Base-by-base conservation (phyloP, 306 rosid species). In the Prunus mongolica region DNA sequence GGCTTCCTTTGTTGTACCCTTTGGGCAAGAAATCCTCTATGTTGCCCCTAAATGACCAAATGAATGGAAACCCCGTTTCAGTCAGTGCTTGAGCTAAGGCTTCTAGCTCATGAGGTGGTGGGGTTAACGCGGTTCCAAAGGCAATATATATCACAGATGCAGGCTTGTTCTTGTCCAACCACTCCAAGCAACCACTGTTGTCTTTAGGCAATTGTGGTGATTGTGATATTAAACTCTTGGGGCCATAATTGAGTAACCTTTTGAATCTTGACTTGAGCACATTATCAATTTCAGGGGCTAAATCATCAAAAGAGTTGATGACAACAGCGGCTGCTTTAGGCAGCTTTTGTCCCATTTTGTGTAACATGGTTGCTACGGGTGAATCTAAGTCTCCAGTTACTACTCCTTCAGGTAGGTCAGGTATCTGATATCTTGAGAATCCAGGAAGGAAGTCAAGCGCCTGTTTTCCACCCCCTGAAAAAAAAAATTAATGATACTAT, bases 41-140 rank as follows among this genome's bases (percentile, higher is more conserved):
- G 3, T 79, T 68, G 2, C 89, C 96, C 20, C 79, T 85, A 51
- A 81, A 84, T 5, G 95, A 84, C 97, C 95, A 92, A 18, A 92
- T 75, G 49, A 86, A 89, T 22, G 90, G 86, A 24, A 66, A 65
- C 2, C 27, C 54, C 18, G 46, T 46, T 68, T 88, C 91, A 14
- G 85, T 85, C 38, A 89, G 64, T 30, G 91, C 90, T 4, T 88
- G 87, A 3, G 88, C 82, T 30, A 88, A 0, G 1, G 87, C 90
- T 20, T 24, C 14, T 18, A 86, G 63, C 70, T 89, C 97, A 3
- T 82, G 77, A 27, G 85, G 91, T 24, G 95, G 93, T 1, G 87
- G 95, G 1, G 65, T 11, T 22, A 85, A 65, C 4, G 65, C 52
- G 16, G 84, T 88, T 24, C 97, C 93, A 52, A 89, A 88, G 87